Evolutionary conservation across 176 grass and related monocot species (phyloP).

Genomic region (Eleusine coracana): DNA sequence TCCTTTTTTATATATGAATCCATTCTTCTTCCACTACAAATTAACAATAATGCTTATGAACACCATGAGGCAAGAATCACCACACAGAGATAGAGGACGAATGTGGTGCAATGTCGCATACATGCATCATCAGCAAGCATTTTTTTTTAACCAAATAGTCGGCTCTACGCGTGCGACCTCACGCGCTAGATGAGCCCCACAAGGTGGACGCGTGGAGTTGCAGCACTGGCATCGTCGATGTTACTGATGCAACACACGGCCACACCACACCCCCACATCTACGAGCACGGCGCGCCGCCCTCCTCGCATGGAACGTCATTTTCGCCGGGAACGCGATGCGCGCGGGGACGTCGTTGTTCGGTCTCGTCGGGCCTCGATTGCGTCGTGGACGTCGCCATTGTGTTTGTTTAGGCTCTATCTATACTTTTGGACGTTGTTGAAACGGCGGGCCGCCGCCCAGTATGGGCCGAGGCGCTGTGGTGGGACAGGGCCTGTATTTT

Average conservation of each 20-base stretch:
- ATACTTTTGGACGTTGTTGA: not conserved
- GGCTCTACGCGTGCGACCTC: not conserved
- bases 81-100: not conserved
- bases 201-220: not conserved
- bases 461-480: conserved; percentile 15
- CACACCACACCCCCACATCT: not conserved
- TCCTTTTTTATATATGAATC: not conserved
- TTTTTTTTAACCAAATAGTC: not conserved
- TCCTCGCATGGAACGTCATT: not conserved
- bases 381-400: not conserved
- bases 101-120: not conserved
- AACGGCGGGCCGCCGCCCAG: not conserved
- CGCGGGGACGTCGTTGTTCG: not conserved
- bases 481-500: not conserved
- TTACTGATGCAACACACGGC: not conserved
- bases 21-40: not conserved
- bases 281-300: not conserved
- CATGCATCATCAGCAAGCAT: not conserved
- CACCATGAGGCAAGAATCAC: not conserved
- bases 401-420: not conserved
- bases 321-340: not conserved
- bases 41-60: not conserved
- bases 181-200: no score
- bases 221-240: not conserved
- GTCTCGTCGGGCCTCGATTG: not conserved